phyloP scores from a whole-genome alignment of 2,329 filamentous ascomycete genomes.

The Botrytis galanthina region DNA sequence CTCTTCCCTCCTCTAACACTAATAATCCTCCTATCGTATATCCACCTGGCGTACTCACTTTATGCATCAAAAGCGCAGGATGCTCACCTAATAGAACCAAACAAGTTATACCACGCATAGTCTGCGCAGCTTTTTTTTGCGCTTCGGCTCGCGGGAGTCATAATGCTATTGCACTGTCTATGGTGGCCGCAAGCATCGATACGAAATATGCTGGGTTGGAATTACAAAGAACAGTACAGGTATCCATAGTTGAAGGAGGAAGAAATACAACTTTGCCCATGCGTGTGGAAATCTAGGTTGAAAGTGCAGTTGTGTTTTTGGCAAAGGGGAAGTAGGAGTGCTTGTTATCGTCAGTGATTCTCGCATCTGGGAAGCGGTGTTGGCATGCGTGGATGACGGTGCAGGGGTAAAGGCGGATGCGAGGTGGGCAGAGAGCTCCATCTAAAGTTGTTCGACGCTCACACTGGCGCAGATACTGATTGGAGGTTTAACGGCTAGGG shows the following conservation, averaged over 20 bases:
- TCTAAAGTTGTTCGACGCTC: constrained; percentile 65
- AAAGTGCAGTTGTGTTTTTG: constrained; percentile 53
- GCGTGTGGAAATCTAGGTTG: constrained; percentile 74
- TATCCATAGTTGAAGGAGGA: constrained; percentile 67
- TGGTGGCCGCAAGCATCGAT: constrained; percentile 70
- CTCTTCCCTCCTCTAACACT: constrained; percentile 69
- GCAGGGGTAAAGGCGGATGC: constrained; percentile 38
- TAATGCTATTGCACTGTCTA: constrained; percentile 77
- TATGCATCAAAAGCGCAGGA: constrained; percentile 71
- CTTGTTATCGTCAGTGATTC: constrained; percentile 83
- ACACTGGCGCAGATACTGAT: constrained; percentile 81
- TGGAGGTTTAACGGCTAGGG: constrained; percentile 72
- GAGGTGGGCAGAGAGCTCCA: constrained; percentile 47
- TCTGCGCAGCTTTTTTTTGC: constrained; percentile 74
- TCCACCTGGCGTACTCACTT: constrained; percentile 74
- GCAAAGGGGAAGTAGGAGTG: constrained; percentile 57
- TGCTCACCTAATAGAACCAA: constrained; percentile 70
- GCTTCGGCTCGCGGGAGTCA: constrained; percentile 71
- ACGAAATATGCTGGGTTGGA: constrained; percentile 72
- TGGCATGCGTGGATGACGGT: constrained; percentile 69
- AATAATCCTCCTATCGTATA: constrained; percentile 74
- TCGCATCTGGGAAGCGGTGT: constrained; percentile 74
- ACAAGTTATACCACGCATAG: constrained; percentile 70
- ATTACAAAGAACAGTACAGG: constrained; percentile 69
- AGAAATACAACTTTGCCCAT: constrained; percentile 71